Evolutionary conservation across 208 protist species (phyloP).

Genomic region (Vickermania spadyakhi): DNA sequence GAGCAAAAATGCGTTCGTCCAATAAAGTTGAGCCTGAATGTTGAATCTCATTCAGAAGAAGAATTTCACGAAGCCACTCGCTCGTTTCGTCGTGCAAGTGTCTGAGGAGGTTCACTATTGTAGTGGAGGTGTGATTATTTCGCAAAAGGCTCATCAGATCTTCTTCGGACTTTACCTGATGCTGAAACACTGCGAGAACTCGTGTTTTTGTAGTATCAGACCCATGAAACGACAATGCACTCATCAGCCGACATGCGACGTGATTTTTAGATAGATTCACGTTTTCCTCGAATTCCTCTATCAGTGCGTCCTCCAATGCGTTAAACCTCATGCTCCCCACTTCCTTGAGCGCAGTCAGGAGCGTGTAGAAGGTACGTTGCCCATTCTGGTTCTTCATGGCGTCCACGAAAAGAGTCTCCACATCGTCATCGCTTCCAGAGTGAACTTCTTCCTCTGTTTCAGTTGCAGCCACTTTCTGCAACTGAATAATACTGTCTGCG

Average conservation of each 20-base stretch:
- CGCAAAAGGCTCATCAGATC: conserved; percentile 36
- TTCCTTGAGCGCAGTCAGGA: conserved; percentile 39
- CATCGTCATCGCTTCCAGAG: conserved; percentile 13
- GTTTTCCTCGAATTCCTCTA: conserved; percentile 75
- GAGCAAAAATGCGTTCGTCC: conserved; percentile 19
- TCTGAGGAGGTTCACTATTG: conserved; percentile 61
- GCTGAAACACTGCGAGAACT: conserved; percentile 60
- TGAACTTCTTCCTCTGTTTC: conserved; percentile 21
- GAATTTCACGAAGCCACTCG: conserved; percentile 53
- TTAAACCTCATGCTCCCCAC: conserved; percentile 21
- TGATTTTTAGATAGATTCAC: conserved; percentile 66
- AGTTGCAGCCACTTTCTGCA: conserved; percentile 26
- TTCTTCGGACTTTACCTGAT: conserved; percentile 36
- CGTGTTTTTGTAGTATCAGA: conserved; percentile 21
- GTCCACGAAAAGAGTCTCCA: conserved; percentile 57
- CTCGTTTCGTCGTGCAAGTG: conserved; percentile 18
- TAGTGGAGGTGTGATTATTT: conserved; percentile 69
- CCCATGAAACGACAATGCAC: conserved; percentile 60
- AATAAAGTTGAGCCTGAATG: too few species aligned
- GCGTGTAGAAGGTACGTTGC: conserved; percentile 56
- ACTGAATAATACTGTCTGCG: conserved; percentile 37
- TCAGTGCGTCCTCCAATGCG: conserved; percentile 36
- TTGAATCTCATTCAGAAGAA: conserved; percentile 20
- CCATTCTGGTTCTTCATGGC: conserved; percentile 74
- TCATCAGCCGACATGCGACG: conserved; percentile 78